These are phyloP conservation scores for Hygrocybe punicea DNA, from an alignment of 768 basidiomycete genomes.

Conservation along the genomic window DNA sequence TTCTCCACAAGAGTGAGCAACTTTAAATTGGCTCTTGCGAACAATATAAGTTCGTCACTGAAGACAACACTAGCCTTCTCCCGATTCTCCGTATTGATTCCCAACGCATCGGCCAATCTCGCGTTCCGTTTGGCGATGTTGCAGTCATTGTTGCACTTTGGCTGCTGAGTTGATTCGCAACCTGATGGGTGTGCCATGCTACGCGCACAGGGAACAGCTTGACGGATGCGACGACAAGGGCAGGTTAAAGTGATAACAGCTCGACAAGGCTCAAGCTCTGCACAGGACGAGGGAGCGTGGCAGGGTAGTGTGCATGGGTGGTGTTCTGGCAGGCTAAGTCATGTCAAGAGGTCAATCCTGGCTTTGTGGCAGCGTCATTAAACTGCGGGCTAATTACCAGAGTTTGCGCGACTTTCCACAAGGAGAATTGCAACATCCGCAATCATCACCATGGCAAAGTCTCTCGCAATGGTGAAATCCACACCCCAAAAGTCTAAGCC, in stretches of 20 bases:
- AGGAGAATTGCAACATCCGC: conserved; percentile 68
- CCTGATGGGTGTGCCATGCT: conserved; percentile 41
- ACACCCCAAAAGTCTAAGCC: conserved; percentile 62
- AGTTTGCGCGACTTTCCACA: conserved; percentile 87
- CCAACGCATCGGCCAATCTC: conserved; percentile 84
- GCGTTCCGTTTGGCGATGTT: conserved; percentile 82
- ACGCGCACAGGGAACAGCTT: conserved; percentile 70
- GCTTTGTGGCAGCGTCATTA: neutral
- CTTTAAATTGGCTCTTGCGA: conserved; percentile 57
- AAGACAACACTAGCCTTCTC: conserved; percentile 47
- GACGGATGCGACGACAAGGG: conserved; percentile 78
- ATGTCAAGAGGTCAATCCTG: neutral
- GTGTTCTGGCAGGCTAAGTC: conserved; percentile 54
- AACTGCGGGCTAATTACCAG: conserved; percentile 51
- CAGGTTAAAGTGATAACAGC: conserved; percentile 67
- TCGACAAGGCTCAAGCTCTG: conserved; percentile 75
- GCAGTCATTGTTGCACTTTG: conserved; percentile 84
- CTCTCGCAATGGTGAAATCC: conserved; percentile 88
- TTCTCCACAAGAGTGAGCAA: conserved; percentile 76
- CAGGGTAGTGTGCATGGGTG: conserved; percentile 79
- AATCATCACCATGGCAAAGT: conserved; percentile 77
- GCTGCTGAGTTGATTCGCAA: conserved; percentile 25
- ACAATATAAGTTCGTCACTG: conserved; percentile 56
- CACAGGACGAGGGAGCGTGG: conserved; percentile 85
- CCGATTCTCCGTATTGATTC: conserved; percentile 60